phyloP scores from a whole-genome alignment of 805 yeast genomes.

The Yarrowia sp. region DNA sequence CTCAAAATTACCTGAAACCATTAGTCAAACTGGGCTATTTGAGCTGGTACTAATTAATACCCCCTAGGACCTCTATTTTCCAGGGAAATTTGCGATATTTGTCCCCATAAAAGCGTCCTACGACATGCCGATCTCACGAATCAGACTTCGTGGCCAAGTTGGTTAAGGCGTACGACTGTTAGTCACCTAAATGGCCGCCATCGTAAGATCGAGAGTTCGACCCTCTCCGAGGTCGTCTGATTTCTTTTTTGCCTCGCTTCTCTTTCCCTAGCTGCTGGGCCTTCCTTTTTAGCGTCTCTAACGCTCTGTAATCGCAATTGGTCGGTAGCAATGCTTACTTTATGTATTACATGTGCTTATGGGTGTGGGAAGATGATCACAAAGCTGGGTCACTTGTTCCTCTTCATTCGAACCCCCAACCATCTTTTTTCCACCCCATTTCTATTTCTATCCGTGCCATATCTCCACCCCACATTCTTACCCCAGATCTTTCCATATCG shows the following conservation, averaged over 20 bases:
- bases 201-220: slow-evolving; percentile 36
- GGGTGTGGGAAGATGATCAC: background rate
- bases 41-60: too few relatives aligned
- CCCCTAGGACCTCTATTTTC: background rate
- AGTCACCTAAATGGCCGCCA: slow-evolving; percentile 24
- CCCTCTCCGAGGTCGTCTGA: slow-evolving; percentile 38
- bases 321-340: slow-evolving; percentile 13
- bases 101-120: background rate
- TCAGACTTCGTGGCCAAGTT: slow-evolving; percentile 38
- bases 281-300: slow-evolving; percentile 8
- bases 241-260: slow-evolving; percentile 7
- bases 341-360: background rate
- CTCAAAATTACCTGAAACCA: too few relatives aligned
- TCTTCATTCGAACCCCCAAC: too few relatives aligned
- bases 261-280: background rate
- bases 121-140: slow-evolving; percentile 5
- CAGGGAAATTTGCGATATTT: background rate
- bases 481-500: slow-evolving; percentile 7
- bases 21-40: too few relatives aligned
- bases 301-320: background rate
- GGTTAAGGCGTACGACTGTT: slow-evolving; percentile 38
- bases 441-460: too few relatives aligned
- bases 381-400: background rate
- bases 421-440: too few relatives aligned
- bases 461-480: background rate